Conservation (phyloP, 2,329 filamentous ascomycete genomes). For the Mycosphaerelloides madeirae region DNA sequence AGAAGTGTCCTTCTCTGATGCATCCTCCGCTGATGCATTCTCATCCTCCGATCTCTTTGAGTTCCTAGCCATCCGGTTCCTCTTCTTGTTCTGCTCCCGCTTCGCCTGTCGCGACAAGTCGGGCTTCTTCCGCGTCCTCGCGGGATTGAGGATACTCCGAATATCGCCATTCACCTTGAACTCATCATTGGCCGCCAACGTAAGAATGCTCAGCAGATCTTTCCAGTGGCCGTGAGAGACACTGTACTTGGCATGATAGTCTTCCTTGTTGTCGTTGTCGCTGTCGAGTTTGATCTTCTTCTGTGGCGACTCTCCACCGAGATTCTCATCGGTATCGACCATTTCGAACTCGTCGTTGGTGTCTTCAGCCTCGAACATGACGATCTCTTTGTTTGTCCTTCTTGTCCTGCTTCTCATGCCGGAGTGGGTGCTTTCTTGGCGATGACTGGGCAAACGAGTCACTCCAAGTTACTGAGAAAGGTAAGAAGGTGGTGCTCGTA, state of each 20-base stretch:
- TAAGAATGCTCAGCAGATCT: slow-evolving; percentile 55
- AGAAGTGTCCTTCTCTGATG: no score
- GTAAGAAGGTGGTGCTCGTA: slow-evolving; percentile 52
- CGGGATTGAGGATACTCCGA: slow-evolving; percentile 19
- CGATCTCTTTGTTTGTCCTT: slow-evolving; percentile 30
- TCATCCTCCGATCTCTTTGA: no score
- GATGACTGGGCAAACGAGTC: slow-evolving; percentile 54
- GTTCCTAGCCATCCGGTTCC: no score
- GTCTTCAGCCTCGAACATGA: slow-evolving; percentile 33
- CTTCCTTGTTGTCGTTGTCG: slow-evolving; percentile 9
- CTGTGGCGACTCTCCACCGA: slow-evolving; percentile 5
- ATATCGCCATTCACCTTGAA: slow-evolving; percentile 43
- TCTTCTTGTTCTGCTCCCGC: slow-evolving; percentile 19
- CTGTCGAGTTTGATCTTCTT: slow-evolving; percentile 22
- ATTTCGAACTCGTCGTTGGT: slow-evolving; percentile 25
- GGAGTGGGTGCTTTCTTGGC: slow-evolving; percentile 46
- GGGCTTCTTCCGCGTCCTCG: slow-evolving; percentile 14
- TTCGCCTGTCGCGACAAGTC: no score
- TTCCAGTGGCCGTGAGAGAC: slow-evolving; percentile 61
- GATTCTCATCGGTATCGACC: slow-evolving; percentile 11
- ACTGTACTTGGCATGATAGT: slow-evolving; percentile 30
- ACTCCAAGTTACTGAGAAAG: slow-evolving; percentile 50
- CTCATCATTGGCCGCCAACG: slow-evolving; percentile 47
- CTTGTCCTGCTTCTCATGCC: slow-evolving; percentile 33
- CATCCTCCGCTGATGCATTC: no score